Evolutionary conservation across 2,329 filamentous ascomycete species (phyloP).

Genomic region (Didymella lethalis): DNA sequence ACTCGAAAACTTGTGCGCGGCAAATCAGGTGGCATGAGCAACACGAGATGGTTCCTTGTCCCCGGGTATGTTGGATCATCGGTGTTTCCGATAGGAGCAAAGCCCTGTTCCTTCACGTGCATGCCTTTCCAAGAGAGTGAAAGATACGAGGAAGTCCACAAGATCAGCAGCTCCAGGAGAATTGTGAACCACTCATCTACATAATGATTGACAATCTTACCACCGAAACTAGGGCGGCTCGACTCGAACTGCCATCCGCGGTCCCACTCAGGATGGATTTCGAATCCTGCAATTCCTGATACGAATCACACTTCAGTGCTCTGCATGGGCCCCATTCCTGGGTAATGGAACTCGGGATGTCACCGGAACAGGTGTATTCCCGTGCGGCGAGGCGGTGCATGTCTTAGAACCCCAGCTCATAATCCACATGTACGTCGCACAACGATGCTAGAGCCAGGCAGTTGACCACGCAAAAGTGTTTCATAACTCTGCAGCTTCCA

Average conservation of each 20-base stretch:
- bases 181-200: background rate
- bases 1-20: background rate
- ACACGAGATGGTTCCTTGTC: slow-evolving; percentile 7
- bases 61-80: slow-evolving; percentile 9
- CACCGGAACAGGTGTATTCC: slow-evolving; percentile 9
- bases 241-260: slow-evolving; percentile 9
- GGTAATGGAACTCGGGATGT: slow-evolving; percentile 1
- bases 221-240: slow-evolving; percentile 1
- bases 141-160: slow-evolving; percentile 1
- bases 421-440: slow-evolving; percentile 12
- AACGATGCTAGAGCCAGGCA: slow-evolving; percentile 7
- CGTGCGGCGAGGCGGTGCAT: slow-evolving; percentile 13
- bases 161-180: background rate
- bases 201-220: background rate
- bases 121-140: background rate
- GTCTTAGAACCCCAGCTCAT: slow-evolving; percentile 8
- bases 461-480: slow-evolving; percentile 7
- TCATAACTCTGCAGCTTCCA: slow-evolving; percentile 1
- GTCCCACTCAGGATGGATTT: slow-evolving; percentile 1
- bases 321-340: slow-evolving; percentile 11
- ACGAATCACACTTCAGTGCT: background rate
- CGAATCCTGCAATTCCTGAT: slow-evolving; percentile 3
- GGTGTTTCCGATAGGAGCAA: slow-evolving; percentile 3
- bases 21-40: slow-evolving; percentile 12
- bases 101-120: slow-evolving; percentile 10